Evolutionary conservation across 345 rosid genomes (phyloP).

Genomic region (Citrus cavaleriei): DNA sequence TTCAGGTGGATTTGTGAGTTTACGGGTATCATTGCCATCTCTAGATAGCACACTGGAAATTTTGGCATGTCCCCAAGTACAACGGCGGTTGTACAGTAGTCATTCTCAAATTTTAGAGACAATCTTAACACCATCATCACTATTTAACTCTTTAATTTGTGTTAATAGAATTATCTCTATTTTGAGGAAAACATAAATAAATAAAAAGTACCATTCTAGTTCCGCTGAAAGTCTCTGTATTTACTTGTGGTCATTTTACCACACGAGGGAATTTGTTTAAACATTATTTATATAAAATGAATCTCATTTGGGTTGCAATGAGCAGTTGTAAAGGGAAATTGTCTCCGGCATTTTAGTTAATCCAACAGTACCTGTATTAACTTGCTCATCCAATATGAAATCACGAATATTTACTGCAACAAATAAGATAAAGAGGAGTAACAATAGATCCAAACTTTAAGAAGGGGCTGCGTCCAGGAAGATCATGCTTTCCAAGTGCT

Average conservation of each 20-base stretch:
- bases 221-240: background rate
- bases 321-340: background rate
- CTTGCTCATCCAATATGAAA: background rate
- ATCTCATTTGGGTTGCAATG: too few relatives aligned
- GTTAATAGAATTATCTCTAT: background rate
- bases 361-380: background rate
- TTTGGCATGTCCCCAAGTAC: too few relatives aligned
- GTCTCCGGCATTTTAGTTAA: background rate
- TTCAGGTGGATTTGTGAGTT: too few relatives aligned
- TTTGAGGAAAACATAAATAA: background rate
- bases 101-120: too few relatives aligned
- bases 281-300: too few relatives aligned
- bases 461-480: background rate
- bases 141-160: background rate
- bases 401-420: constrained; percentile 5
- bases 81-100: too few relatives aligned
- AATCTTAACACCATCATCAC: background rate
- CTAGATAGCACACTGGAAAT: too few relatives aligned
- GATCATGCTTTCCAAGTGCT: constrained; percentile 4
- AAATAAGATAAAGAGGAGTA: background rate
- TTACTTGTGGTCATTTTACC: background rate
- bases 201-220: background rate
- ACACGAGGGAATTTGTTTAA: background rate
- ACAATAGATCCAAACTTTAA: background rate
- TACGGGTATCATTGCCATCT: too few relatives aligned